Conservation (phyloP, 306 rosid genomes). For the Prunus mira region DNA sequence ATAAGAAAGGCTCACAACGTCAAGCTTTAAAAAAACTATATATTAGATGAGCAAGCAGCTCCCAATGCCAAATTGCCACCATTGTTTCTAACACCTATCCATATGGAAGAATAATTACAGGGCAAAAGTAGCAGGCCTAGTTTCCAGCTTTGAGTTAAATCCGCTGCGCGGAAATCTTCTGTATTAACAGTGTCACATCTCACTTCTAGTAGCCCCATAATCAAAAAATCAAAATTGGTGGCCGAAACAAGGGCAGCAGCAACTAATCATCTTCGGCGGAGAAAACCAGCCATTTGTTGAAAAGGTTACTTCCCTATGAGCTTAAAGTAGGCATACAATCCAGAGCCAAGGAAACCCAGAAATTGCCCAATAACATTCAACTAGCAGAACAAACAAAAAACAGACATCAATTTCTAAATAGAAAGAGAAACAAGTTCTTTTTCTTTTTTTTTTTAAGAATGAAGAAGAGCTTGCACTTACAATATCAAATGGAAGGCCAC, state of each 20-base stretch:
- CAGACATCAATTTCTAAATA: background rate
- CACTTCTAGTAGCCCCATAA: background rate
- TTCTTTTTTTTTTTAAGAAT: background rate
- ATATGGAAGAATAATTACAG: slow-evolving; percentile 1
- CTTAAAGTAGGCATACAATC: slow-evolving; percentile 81
- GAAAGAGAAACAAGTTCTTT: background rate
- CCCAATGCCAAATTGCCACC: background rate
- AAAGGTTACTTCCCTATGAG: slow-evolving; percentile 59
- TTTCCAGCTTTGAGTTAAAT: slow-evolving; percentile 18
- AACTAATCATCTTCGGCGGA: slow-evolving; percentile 3
- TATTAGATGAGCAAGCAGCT: slow-evolving; percentile 2
- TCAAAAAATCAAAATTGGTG: background rate
- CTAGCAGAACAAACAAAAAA: slow-evolving; percentile 42
- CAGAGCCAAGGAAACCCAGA: slow-evolving; percentile 85
- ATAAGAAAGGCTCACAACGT: slow-evolving; percentile 20
- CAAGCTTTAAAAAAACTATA: background rate
- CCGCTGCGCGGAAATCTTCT: slow-evolving; percentile 2
- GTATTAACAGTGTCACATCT: background rate
- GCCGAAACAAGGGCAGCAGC: background rate
- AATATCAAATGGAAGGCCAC: slow-evolving; percentile 77
- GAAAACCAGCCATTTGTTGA: slow-evolving; percentile 24
- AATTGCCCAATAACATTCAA: slow-evolving; percentile 73
- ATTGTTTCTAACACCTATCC: slow-evolving; percentile 5
- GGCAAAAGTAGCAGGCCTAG: background rate
- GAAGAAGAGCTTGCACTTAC: slow-evolving; percentile 33